phyloP scores from a whole-genome alignment of 805 yeast genomes.

The Grigorovia humatica region DNA sequence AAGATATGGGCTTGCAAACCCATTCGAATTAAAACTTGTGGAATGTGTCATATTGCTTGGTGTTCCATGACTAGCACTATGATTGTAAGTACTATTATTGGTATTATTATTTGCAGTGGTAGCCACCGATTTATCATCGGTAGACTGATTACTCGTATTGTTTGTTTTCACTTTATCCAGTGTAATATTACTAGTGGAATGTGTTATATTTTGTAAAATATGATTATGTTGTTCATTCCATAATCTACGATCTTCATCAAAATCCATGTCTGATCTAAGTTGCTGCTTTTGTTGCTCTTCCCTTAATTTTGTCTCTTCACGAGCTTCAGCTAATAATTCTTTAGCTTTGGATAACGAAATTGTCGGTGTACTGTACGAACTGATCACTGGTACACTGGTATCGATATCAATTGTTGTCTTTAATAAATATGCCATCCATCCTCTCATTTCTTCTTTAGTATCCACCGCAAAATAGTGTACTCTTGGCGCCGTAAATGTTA shows the following conservation, averaged over 20 bases:
- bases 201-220: conserved; percentile 1
- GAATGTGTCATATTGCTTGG: conserved; percentile 5
- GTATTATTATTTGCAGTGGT: conserved; percentile 6
- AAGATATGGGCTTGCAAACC: conserved; percentile 60
- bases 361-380: conserved; percentile 93
- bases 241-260: conserved; percentile 21
- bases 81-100: too few species aligned
- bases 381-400: conserved; percentile 81
- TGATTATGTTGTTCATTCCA: conserved; percentile 25
- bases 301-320: conserved; percentile 59
- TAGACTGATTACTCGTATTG: conserved; percentile 10
- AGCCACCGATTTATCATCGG: conserved; percentile 11
- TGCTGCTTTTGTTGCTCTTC: conserved; percentile 30
- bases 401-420: conserved; percentile 95
- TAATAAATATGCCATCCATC: conserved; percentile 90
- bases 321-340: conserved; percentile 69
- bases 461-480: conserved; percentile 96
- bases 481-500: conserved; percentile 92
- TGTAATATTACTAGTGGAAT: background rate
- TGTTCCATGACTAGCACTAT: background rate
- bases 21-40: conserved; percentile 28
- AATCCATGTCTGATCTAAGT: conserved; percentile 8
- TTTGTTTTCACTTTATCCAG: background rate
- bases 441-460: conserved; percentile 79
- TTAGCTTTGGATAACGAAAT: conserved; percentile 81